phyloP scores from a whole-genome alignment of 2,329 filamentous ascomycete genomes.

The Tolypocladium ovalisporum region DNA sequence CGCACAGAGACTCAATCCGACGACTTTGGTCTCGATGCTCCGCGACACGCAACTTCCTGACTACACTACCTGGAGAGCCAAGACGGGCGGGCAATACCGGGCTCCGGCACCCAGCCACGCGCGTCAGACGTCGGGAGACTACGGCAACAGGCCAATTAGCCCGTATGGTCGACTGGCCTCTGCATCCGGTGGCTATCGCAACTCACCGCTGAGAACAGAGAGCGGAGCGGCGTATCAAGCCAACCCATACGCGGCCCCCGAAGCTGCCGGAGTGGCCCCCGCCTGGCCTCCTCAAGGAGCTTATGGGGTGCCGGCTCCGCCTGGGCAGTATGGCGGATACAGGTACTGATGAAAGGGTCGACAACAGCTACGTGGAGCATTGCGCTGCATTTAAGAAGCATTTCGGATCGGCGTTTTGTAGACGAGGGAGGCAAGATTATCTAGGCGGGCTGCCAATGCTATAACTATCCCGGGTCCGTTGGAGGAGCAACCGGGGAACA shows the following conservation, averaged over 20 bases:
- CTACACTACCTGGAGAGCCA: constrained; percentile 42
- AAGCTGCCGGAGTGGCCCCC: constrained; percentile 11
- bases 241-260: constrained; percentile 18
- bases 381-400: neutral
- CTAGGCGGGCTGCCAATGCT: neutral
- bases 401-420: constrained; percentile 2
- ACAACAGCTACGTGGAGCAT: neutral
- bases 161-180: constrained; percentile 34
- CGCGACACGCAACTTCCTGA: constrained; percentile 56
- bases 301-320: constrained; percentile 18
- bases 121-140: constrained; percentile 32
- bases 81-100: constrained; percentile 23
- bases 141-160: constrained; percentile 31
- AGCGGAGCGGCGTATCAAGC: constrained; percentile 14
- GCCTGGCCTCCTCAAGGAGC: constrained; percentile 18
- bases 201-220: constrained; percentile 40
- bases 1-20: constrained; percentile 56
- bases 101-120: constrained; percentile 23
- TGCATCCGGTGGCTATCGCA: constrained; percentile 34
- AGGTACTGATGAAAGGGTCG: constrained; percentile 15
- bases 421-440: neutral
- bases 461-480: neutral
- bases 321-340: constrained; percentile 25
- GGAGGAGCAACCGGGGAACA: neutral
- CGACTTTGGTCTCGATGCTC: constrained; percentile 63